Conservation (phyloP, 805 yeast species). For the Priceomyces medius region DNA sequence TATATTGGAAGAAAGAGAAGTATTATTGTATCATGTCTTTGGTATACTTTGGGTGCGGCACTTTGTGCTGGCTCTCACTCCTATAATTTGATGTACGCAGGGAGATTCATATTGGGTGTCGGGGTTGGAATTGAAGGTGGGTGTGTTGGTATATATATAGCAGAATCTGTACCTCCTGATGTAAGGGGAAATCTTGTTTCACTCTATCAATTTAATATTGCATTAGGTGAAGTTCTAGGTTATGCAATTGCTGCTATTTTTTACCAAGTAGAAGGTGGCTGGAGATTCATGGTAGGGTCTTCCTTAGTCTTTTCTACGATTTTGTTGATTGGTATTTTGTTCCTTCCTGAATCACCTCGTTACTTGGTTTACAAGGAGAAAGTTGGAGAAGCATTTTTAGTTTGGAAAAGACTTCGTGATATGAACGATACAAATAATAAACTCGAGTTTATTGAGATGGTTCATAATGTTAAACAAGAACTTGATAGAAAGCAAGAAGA, state of each 20-base stretch:
- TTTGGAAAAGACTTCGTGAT: conserved; percentile 58
- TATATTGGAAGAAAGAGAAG: conserved; percentile 55
- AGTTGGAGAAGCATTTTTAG: conserved; percentile 51
- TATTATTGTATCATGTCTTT: conserved; percentile 54
- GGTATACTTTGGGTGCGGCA: conserved; percentile 61
- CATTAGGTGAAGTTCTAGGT: conserved; percentile 65
- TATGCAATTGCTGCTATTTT: conserved; percentile 64
- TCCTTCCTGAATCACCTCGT: conserved; percentile 64
- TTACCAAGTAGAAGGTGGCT: conserved; percentile 53
- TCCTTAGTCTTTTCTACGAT: conserved; percentile 57
- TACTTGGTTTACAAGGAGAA: conserved; percentile 52
- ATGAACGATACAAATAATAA: conserved; percentile 40
- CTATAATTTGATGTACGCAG: conserved; percentile 46
- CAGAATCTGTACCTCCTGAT: conserved; percentile 59
- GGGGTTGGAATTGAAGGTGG: conserved; percentile 71
- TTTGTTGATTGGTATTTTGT: conserved; percentile 49
- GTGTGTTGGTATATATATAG: conserved; percentile 59
- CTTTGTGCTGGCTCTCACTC: conserved; percentile 48
- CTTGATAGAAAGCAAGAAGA: conserved; percentile 36
- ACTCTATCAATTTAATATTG: conserved; percentile 61
- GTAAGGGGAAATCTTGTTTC: conserved; percentile 58
- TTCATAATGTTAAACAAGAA: conserved; percentile 51
- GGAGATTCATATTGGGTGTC: conserved; percentile 56
- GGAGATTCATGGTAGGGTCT: conserved; percentile 68
- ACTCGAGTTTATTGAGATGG: conserved; percentile 58